Base-by-base conservation (phyloP, 1,139 yeast species). In the Debaryomyces sp. region DNA sequence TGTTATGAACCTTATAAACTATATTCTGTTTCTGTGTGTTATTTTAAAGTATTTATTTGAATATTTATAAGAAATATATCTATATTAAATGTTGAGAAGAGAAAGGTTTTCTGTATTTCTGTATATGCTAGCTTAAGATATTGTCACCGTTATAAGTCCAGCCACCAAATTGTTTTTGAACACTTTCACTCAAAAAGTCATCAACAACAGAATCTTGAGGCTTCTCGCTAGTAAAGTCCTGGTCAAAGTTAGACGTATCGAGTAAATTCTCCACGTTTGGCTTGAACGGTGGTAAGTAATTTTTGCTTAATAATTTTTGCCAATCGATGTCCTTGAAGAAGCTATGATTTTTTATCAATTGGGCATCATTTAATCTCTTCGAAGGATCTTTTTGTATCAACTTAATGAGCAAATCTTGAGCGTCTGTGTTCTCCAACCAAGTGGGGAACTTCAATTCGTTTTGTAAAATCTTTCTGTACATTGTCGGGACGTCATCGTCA, bases 151-250 rank as follows among this genome's bases (percentile, higher is more conserved):
- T 90, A 67, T 91, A 92, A 1, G 97, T 92, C 99, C 99, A 94
- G 4, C 99, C 98, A 44, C 97, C 98, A 76, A 94, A 94, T 70
- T 94, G 98, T 64, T 88, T 86, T 68, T 94, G 99, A 21, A 94
- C 96, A 57, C 92, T 84, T 60, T 89, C 96, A 66, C 90, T 89
- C 69, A 84, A 80, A 58, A 81, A 89, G 63, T 91, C 96, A 64
- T 92, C 96, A 23, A 92, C 97, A 10, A 94, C 98, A 50, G 96
- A 88, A 66, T 94, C 99, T 58, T 91, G 88, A 5, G 99, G 98
- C 59, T 87, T 85, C 61, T 94, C 98, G 61, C 79, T 86, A 8
- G 99, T 94, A 65, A 94, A 94, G 64, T 91, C 98, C 52, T 84
- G 83, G 65, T 92, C 97, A 62, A 94, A 94, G 66, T 94, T 94